A percentile compares a stretch with the other conserved stretches of the same genome.
These are phyloP conservation scores for Esteya vermicola DNA, from an alignment of 2,329 filamentous ascomycete species.

Conservation along the genomic window DNA sequence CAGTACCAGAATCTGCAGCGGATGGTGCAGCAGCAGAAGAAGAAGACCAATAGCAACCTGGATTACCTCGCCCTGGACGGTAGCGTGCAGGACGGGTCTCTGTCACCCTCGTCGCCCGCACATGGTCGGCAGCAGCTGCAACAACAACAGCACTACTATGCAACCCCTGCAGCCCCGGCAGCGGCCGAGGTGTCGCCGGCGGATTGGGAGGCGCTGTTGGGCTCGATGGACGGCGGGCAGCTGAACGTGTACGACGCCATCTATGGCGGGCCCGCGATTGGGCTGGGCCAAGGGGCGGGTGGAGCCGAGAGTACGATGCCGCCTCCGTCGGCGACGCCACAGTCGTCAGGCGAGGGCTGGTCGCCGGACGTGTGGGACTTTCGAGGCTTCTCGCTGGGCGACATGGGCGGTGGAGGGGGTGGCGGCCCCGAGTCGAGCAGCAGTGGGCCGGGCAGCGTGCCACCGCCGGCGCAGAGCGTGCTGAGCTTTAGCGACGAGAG, in stretches of 20 bases:
- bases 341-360: constrained; percentile 29
- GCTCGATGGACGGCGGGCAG: constrained; percentile 64
- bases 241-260: constrained; percentile 77
- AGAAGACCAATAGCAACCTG: constrained; percentile 37
- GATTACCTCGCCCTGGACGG: constrained; percentile 37
- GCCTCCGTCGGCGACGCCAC: constrained; percentile 22
- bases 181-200: constrained; percentile 35
- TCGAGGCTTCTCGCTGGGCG: constrained; percentile 32
- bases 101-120: constrained; percentile 33
- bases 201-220: constrained; percentile 74
- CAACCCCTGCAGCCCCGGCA: constrained; percentile 22
- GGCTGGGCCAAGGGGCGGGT: constrained; percentile 15
- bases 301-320: constrained; percentile 23
- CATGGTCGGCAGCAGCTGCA: constrained; percentile 26
- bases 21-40: constrained; percentile 15
- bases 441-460: constrained; percentile 14
- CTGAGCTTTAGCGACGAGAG: constrained; percentile 44
- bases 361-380: constrained; percentile 44
- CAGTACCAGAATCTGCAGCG: constrained; percentile 16
- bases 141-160: constrained; percentile 15
- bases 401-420: too few relatives aligned
- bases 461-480: constrained; percentile 34
- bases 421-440: constrained; percentile 3
- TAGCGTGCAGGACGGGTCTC: constrained; percentile 15
- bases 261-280: constrained; percentile 50